A percentile compares a stretch with the other conserved stretches of the same genome.
Conservation (phyloP, 116 monocot genomes). For the Cymodocea nodosa region DNA sequence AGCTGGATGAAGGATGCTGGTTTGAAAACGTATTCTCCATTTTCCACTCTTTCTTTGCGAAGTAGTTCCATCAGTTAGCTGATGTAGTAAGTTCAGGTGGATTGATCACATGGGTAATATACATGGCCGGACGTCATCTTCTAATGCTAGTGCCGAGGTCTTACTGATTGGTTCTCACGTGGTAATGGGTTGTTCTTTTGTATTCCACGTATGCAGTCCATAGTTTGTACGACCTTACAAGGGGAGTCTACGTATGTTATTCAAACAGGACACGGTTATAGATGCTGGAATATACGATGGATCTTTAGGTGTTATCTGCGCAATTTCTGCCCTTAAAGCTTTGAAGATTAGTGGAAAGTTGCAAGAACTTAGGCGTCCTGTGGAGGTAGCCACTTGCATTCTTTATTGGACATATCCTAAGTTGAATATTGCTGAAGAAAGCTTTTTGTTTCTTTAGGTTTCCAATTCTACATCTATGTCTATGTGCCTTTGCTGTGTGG, state of each 20-base stretch:
- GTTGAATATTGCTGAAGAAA: too few relatives aligned
- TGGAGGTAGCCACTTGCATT: slow-evolving; percentile 41
- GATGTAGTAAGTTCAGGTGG: slow-evolving; percentile 39
- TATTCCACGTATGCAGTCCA: background rate
- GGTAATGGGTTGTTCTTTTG: slow-evolving; percentile 18
- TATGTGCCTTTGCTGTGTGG: too few relatives aligned
- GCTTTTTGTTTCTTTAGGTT: too few relatives aligned
- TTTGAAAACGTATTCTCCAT: slow-evolving; percentile 46
- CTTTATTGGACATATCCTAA: background rate
- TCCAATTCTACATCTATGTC: too few relatives aligned
- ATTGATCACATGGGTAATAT: slow-evolving; percentile 84
- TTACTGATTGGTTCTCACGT: slow-evolving; percentile 83
- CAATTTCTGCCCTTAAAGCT: slow-evolving; percentile 78
- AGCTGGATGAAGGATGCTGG: slow-evolving; percentile 94
- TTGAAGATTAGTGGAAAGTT: slow-evolving; percentile 46
- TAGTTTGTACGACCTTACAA: too few relatives aligned
- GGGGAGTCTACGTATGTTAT: too few relatives aligned
- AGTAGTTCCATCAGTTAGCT: background rate
- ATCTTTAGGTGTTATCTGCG: slow-evolving; percentile 64
- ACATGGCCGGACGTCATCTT: slow-evolving; percentile 54
- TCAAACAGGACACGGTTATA: slow-evolving; percentile 86
- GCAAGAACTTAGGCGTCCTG: slow-evolving; percentile 43
- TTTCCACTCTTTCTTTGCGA: background rate
- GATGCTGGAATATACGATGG: slow-evolving; percentile 98
- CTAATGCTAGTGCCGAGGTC: slow-evolving; percentile 36